Evolutionary conservation across 225 moss, liverwort and hornwort species (phyloP), one percentile per base, ranked within the genome.

Genomic region (Sphagnum tenellum): DNA sequence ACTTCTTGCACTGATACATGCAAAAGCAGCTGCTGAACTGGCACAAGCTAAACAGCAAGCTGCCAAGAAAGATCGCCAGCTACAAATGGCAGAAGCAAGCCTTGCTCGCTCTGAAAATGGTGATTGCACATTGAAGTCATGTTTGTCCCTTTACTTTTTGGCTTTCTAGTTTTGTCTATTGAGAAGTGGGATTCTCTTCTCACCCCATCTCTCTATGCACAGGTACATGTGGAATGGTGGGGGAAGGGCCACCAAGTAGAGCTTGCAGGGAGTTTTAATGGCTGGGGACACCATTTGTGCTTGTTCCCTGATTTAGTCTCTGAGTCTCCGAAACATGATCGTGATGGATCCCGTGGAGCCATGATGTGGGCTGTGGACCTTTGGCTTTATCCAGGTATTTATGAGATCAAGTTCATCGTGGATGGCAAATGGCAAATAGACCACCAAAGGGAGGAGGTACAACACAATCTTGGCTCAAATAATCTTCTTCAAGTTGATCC

Each of bases 181-280:
- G n/a, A n/a, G n/a, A n/a, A n/a, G n/a, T n/a, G n/a, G n/a, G n/a
- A n/a, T n/a, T n/a, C n/a, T n/a, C n/a, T n/a, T n/a, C n/a, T n/a
- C n/a, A n/a, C n/a, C n/a, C n/a, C n/a, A n/a, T n/a, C n/a, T n/a
- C n/a, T n/a, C n/a, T n/a, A n/a, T 45, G 12, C 62, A 48, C 78
- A 94, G 93, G 85, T 82, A 55, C 82, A 84, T 62, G 80, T 98
- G 71, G 98, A 93, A 71, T 98, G 98, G 98, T 93, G 89, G 85
- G 98, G 98, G 57, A 86, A 98, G 68, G 93, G 87, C 59, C 79
- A 76, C 59, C 82, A 74, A 62, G 90, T 98, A 56, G 87, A 93
- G 74, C 74, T 98, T 70, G 87, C 93, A 12, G 98, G 93, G 50
- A 91, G 89, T 72, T 98, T 98, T 10, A 93, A 98, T 77, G 93